Evolutionary conservation across 2,329 filamentous ascomycete genomes (phyloP).

Genomic region (Penicillium brasilianum): DNA sequence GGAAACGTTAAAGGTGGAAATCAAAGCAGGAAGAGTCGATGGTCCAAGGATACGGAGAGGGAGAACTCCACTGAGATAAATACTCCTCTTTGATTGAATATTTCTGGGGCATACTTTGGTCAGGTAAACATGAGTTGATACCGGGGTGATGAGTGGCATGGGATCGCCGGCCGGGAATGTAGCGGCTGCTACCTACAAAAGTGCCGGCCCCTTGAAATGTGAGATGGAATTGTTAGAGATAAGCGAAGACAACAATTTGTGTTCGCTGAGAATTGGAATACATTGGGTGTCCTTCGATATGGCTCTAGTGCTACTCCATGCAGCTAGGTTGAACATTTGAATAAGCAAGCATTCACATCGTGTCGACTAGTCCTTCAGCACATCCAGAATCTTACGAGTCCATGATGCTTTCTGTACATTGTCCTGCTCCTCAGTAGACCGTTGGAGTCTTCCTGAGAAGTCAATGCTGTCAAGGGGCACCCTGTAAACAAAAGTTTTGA

Average conservation of each 20-base stretch:
- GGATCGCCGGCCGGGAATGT: slow-evolving; percentile 4
- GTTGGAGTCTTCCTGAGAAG: slow-evolving; percentile 2
- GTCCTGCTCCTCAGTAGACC: neutral
- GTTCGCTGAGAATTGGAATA: too few relatives aligned
- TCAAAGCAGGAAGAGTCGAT: neutral
- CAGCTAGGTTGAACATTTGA: too few relatives aligned
- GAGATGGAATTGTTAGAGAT: neutral
- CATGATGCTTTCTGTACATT: neutral
- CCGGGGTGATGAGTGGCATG: slow-evolving; percentile 13
- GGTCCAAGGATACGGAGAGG: neutral
- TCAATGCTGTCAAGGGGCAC: slow-evolving; percentile 2
- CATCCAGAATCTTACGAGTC: slow-evolving; percentile 1
- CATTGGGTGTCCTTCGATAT: neutral
- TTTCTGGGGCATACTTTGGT: neutral
- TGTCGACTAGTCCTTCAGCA: neutral
- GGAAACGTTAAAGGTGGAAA: neutral
- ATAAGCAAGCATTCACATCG: too few relatives aligned
- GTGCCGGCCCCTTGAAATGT: neutral
- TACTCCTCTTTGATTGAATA: neutral
- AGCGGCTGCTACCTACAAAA: neutral
- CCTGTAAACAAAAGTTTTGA: neutral
- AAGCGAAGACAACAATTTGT: neutral
- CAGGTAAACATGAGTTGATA: slow-evolving; percentile 6
- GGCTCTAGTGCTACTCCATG: neutral
- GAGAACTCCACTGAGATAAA: neutral